Conservation (phyloP, 257 asterid genomes). For the Asclepias syriaca region DNA sequence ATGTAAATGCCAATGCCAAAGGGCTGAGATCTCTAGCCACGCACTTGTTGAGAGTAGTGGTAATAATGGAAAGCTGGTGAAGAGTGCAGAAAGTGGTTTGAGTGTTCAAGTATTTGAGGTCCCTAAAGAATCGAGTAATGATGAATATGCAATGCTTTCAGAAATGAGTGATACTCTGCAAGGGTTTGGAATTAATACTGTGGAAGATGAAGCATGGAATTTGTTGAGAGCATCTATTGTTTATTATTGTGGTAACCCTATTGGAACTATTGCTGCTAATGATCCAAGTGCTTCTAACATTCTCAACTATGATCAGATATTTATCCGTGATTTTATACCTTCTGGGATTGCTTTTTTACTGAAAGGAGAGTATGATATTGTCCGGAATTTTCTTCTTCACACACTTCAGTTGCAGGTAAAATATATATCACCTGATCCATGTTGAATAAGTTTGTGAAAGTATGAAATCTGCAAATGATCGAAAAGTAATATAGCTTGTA, state of each 20-base stretch:
- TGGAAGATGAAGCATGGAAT: constrained; percentile 89
- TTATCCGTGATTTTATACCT: constrained; percentile 83
- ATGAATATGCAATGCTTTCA: constrained; percentile 32
- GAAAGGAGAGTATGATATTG: constrained; percentile 84
- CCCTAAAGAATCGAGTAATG: constrained; percentile 19
- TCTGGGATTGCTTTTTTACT: constrained; percentile 83
- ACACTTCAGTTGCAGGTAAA: constrained; percentile 94
- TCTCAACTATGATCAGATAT: constrained; percentile 88
- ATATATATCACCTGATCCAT: not conserved
- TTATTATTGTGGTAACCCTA: constrained; percentile 62
- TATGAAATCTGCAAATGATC: not conserved
- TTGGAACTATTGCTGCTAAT: constrained; percentile 93
- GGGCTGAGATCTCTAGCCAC: constrained; percentile 41
- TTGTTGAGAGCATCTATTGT: constrained; percentile 71
- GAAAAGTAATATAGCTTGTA: not conserved
- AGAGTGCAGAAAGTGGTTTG: constrained; percentile 28
- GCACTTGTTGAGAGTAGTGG: constrained; percentile 26
- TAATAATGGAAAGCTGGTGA: constrained; percentile 26
- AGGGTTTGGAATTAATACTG: constrained; percentile 35
- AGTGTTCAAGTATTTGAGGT: constrained; percentile 25
- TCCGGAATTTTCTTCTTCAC: constrained; percentile 72
- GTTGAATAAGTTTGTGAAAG: too few species aligned
- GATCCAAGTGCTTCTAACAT: constrained; percentile 64
- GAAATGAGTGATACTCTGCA: constrained; percentile 26
- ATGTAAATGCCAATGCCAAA: constrained; percentile 56